Evolutionary conservation across 176 grass and related monocot genomes (phyloP).

Genomic region (Poa pratensis): DNA sequence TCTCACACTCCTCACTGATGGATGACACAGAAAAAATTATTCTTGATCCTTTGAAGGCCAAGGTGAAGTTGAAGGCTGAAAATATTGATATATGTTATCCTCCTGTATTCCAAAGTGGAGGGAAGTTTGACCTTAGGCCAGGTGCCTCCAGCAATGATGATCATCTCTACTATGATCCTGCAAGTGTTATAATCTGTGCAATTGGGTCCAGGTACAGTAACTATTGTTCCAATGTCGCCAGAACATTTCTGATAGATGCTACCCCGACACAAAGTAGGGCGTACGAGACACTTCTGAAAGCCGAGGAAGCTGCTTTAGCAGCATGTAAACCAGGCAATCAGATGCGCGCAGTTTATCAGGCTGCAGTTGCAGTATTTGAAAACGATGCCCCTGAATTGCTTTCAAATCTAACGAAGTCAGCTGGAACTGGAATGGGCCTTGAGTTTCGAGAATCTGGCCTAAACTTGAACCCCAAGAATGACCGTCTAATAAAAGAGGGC

Average conservation of each 20-base stretch:
- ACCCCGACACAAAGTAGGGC: constrained; percentile 63
- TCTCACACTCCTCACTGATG: constrained; percentile 36
- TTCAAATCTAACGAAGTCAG: constrained; percentile 72
- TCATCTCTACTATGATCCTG: constrained; percentile 81
- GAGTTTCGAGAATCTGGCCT: constrained; percentile 92
- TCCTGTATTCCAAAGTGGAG: constrained; percentile 92
- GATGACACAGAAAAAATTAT: neutral
- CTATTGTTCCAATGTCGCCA: constrained; percentile 96
- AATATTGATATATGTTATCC: constrained; percentile 63
- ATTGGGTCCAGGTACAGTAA: constrained; percentile 84
- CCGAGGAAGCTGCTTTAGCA: constrained; percentile 74
- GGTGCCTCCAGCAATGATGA: constrained; percentile 89
- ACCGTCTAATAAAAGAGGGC: constrained; percentile 61
- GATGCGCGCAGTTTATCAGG: constrained; percentile 63
- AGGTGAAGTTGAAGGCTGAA: constrained; percentile 28
- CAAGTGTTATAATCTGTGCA: constrained; percentile 89
- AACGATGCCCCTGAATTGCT: constrained; percentile 80
- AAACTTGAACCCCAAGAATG: constrained; percentile 72
- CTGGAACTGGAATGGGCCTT: constrained; percentile 90
- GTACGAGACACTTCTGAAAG: constrained; percentile 86
- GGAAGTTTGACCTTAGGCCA: constrained; percentile 88
- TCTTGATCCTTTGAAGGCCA: neutral
- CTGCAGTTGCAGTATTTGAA: constrained; percentile 65
- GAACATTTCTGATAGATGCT: constrained; percentile 89
- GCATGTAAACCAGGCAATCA: constrained; percentile 71